These are phyloP conservation scores for Aphanoascus verrucosus DNA, from an alignment of 2,329 filamentous ascomycete genomes.

Conservation along the genomic window DNA sequence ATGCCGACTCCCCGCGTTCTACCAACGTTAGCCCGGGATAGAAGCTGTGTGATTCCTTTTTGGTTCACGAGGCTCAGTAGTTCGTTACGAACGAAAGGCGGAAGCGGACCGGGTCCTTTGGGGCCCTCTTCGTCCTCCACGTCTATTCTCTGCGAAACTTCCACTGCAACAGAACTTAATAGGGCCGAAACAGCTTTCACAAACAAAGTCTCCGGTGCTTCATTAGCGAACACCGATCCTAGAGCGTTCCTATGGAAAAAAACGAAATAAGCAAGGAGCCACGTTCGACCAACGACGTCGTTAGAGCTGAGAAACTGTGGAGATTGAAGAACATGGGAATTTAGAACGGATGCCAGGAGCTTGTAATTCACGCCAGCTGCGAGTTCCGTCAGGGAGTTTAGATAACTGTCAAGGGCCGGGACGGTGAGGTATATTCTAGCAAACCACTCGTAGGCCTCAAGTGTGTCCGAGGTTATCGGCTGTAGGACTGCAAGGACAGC, in stretches of 20 bases:
- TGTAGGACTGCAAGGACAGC: conserved; percentile 34
- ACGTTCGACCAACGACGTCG: conserved; percentile 38
- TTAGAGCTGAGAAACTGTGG: conserved; percentile 22
- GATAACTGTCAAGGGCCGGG: conserved; percentile 30
- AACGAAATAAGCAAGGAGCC: conserved; percentile 51
- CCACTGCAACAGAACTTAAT: conserved; percentile 47
- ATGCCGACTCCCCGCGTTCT: conserved; percentile 21
- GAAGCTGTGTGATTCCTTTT: conserved; percentile 56
- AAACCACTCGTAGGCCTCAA: conserved; percentile 38
- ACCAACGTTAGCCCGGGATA: conserved; percentile 36
- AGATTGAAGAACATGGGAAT: conserved; percentile 22
- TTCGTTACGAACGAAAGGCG: conserved; percentile 52
- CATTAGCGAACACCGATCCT: conserved; percentile 28
- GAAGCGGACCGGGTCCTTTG: conserved; percentile 26
- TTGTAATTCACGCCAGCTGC: conserved; percentile 44
- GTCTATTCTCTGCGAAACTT: conserved; percentile 44
- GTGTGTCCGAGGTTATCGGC: conserved; percentile 35
- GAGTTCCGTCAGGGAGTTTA: conserved; percentile 33
- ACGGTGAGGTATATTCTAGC: conserved; percentile 37
- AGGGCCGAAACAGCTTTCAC: conserved; percentile 46
- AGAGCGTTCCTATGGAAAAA: conserved; percentile 45
- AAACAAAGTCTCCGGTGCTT: conserved; percentile 43
- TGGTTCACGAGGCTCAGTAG: conserved; percentile 63
- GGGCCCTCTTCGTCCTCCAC: conserved; percentile 23
- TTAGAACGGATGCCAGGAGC: conserved; percentile 33